These are phyloP conservation scores for Sarcocystis neurona DNA, from an alignment of 169 alveolate species.

Conservation along the genomic window DNA sequence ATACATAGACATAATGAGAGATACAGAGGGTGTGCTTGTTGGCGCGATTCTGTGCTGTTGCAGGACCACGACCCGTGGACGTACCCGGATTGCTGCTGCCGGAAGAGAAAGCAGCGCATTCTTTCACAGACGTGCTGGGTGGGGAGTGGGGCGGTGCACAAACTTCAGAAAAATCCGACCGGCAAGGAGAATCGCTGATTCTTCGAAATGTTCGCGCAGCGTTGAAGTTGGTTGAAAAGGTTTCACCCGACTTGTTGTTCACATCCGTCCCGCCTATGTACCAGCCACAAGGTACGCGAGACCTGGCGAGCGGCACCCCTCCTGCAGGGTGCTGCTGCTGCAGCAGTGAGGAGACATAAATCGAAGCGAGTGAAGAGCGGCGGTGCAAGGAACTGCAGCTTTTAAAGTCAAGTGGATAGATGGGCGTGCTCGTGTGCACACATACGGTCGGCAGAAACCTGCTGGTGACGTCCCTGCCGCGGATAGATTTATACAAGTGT, in stretches of 20 bases:
- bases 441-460: too few relatives aligned
- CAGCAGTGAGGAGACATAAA: too few relatives aligned
- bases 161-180: not conserved
- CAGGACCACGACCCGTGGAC: conserved; percentile 35
- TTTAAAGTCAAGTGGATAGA: too few relatives aligned
- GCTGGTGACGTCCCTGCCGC: too few relatives aligned
- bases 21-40: not conserved
- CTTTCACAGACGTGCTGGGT: not conserved
- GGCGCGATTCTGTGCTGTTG: too few relatives aligned
- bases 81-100: not conserved
- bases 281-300: conserved; percentile 16
- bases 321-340: too few relatives aligned
- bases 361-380: too few relatives aligned
- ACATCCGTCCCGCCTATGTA: conserved; percentile 19
- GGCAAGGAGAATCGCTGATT: not conserved
- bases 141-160: not conserved
- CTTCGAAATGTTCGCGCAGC: conserved; percentile 23
- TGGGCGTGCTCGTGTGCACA: too few relatives aligned
- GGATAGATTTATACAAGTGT: too few relatives aligned
- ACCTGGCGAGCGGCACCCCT: too few relatives aligned
- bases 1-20: not conserved
- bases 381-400: too few relatives aligned
- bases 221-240: conserved; percentile 9
- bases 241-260: not conserved
- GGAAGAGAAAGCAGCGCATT: not conserved